Base-by-base conservation (phyloP, 768 basidiomycete genomes). In the Sarcodon sp. region DNA sequence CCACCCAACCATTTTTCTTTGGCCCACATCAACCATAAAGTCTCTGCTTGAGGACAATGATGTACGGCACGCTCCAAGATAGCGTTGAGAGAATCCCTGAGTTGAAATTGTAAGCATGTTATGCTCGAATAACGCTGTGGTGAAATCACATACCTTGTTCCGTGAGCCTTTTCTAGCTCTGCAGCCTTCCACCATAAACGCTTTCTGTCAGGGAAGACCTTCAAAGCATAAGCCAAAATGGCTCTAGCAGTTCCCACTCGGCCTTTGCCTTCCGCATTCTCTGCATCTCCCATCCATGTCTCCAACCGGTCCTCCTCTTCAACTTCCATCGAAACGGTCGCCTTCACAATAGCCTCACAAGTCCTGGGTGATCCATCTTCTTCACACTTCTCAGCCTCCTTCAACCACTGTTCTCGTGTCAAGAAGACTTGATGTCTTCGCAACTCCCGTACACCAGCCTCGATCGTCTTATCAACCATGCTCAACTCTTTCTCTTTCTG, bases 11-110 rank as follows among this genome's bases (percentile, higher is more conserved):
- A 99, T 61, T 90, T 88, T 68, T 98, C 94, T 66, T 99, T 99
- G 3, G 94, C 96, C 45, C 83, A 77, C 92, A 98, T 98, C 33
- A 98, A 74, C 96, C 96, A 98, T 5, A 99, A 69, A 0, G 91
- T 87, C 63, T 98, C 94, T 1, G 92, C 93, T 55, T 92, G 89
- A 0, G 94, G 96, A 56, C 91, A 94, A 59, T 91, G 82, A 47
- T 84, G 73, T 21, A 93, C 90, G 0, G 94, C 92, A 33, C 83
- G 77, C 41, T 70, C 71, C 38, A 97, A 76, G 3, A 97, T 77
- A 1, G 80, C 81, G 58, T 92, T 81, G 31, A 96, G 72, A 37
- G 83, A 80, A 56, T 89, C 84, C 51, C 83, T 85, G 55, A 12
- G 35, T 12, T 33, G 27, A 53, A 47, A 46, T 37, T 37, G n/a